Base-by-base conservation (phyloP, 108 stramenopile species). In the Cyclotella cryptica region DNA sequence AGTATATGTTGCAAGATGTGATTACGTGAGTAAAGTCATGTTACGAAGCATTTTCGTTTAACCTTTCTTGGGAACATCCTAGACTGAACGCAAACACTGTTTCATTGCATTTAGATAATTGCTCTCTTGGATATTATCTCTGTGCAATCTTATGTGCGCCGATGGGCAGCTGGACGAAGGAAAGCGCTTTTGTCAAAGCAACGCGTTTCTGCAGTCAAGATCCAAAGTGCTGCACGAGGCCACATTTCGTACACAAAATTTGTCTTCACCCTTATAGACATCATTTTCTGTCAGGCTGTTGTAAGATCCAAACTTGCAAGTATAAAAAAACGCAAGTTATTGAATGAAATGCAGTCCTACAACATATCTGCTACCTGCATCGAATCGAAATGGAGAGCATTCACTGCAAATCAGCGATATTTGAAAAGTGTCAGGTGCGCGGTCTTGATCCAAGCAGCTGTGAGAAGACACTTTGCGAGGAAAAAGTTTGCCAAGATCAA, bases 231-330 rank as follows among this genome's bases (percentile, higher is more conserved):
- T 30, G 73, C 66, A 66, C 52, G 83, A 35, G 60, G 53, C 28
- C 68, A 79, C 66, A 42, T 53, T 45, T 21, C 74, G 13, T 42
- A 60, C 46, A 76, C 79, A 35, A 61, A 54, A 3, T 89, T 81
- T 64, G 78, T 85, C 83, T 85, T 86, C 39, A 81, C 74, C 1
- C 58, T 91, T 8, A 85, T 86, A 28, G 86, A 85, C 51, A 76
- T 85, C 0, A 90, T 90, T 69, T 71, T 85, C 41, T 75, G 87
- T 55, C 89, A 90, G 71, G 75, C 83, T 49, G 69, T 84, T 69
- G 77, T 72, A 45, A 76, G 89, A 27, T 68, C 74, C 26, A 49
- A 63, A 14, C 66, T 81, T 4, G 78, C 74, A 40, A 49, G 51
- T 17, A 43, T 24, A 10, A 44, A 40, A 7, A 35, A 7, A 27